A percentile compares a stretch with the other conserved stretches of the same genome.
phyloP scores from a whole-genome alignment of 345 rosid species.

The Hibiscus tridactylites region DNA sequence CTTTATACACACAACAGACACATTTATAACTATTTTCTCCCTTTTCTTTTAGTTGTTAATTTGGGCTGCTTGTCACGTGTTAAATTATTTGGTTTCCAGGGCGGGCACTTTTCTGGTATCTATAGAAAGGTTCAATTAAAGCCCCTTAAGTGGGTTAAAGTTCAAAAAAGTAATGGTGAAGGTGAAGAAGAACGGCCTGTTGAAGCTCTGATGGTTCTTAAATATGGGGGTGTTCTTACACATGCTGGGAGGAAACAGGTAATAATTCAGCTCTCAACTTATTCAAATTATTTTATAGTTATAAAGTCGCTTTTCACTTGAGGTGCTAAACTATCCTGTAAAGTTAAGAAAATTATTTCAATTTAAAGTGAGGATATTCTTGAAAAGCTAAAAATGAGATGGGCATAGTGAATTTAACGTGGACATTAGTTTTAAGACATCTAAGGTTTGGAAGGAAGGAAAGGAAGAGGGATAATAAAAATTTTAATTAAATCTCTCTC shows the following conservation, averaged over 20 bases:
- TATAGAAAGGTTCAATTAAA: conserved; percentile 97
- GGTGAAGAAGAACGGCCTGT: conserved; percentile 95
- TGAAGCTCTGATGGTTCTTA: conserved; percentile 97
- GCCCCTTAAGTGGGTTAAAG: conserved; percentile 88
- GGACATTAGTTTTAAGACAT: conserved; percentile 1
- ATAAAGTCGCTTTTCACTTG: background rate
- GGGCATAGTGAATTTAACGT: background rate
- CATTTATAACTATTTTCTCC: background rate
- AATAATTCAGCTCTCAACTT: background rate
- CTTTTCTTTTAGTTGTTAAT: background rate
- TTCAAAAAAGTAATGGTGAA: conserved; percentile 66
- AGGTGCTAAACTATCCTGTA: background rate
- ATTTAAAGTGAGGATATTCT: background rate
- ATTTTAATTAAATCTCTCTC: background rate
- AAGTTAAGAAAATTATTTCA: background rate
- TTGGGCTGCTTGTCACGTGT: conserved; percentile 1
- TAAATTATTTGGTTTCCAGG: conserved; percentile 43
- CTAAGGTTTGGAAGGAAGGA: background rate
- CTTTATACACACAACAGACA: background rate
- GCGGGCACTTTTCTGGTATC: conserved; percentile 97
- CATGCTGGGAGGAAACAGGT: conserved; percentile 99
- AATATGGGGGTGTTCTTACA: conserved; percentile 97
- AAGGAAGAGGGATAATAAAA: background rate
- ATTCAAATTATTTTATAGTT: background rate
- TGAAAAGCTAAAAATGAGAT: background rate